Percentiles rank a stretch among this genome's conserved stretches.
phyloP scores from a whole-genome alignment of 441 rosid genomes.

The Cnidoscolus chayamansa region DNA sequence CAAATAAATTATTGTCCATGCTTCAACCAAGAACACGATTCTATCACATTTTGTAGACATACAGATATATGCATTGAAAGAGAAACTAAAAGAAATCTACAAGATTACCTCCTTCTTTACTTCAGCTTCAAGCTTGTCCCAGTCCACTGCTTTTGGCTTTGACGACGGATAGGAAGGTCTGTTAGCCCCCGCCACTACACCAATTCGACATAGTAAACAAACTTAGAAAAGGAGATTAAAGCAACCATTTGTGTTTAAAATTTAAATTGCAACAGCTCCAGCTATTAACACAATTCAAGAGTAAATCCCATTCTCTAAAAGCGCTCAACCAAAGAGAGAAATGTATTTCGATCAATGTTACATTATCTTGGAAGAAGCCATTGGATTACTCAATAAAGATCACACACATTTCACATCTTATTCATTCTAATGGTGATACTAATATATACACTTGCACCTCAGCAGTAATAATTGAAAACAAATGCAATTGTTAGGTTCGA shows the following conservation, averaged over 20 bases:
- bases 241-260: not conserved
- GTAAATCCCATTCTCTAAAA: not conserved
- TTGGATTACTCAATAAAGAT: not conserved
- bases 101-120: constrained; percentile 64
- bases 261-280: not conserved
- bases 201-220: constrained; percentile 1
- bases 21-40: not conserved
- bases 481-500: not conserved
- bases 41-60: not conserved
- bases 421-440: not conserved
- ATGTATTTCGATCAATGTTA: not conserved
- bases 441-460: not conserved
- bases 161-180: constrained; percentile 82
- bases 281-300: not conserved
- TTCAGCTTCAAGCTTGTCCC: constrained; percentile 93
- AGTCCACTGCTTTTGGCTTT: constrained; percentile 54
- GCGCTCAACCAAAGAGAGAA: not conserved
- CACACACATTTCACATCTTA: not conserved
- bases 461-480: not conserved
- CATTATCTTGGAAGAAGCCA: not conserved
- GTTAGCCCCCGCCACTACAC: constrained; percentile 34
- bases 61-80: not conserved
- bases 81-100: not conserved
- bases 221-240: not conserved
- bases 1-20: constrained; percentile 3